These are phyloP conservation scores for Aspergillus sparsus DNA, from an alignment of 495 filamentous ascomycete species.

Conservation along the genomic window DNA sequence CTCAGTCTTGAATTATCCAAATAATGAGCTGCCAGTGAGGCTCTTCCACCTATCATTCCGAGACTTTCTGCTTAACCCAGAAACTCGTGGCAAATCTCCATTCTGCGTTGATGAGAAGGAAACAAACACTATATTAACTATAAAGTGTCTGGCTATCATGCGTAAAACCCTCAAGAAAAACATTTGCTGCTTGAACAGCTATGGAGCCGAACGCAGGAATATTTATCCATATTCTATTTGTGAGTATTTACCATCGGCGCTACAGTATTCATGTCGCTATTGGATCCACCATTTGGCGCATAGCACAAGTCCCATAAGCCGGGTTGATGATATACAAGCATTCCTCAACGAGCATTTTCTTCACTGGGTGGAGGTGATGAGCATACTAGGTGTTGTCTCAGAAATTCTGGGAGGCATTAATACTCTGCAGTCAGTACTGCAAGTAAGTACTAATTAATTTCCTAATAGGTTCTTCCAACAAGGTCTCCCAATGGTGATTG, in stretches of 20 bases:
- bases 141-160: constrained; percentile 35
- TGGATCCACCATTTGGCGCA: constrained; percentile 45
- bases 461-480: no score
- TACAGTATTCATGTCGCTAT: constrained; percentile 49
- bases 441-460: constrained; percentile 1
- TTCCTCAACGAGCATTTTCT: constrained; percentile 50
- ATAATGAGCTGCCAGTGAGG: constrained; percentile 20
- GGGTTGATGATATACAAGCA: constrained; percentile 22
- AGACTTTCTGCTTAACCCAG: constrained; percentile 29
- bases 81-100: constrained; percentile 10
- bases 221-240: constrained; percentile 26
- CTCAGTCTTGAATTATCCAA: constrained; percentile 30
- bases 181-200: constrained; percentile 38
- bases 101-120: constrained; percentile 35
- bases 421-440: background rate
- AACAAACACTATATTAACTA: constrained; percentile 1
- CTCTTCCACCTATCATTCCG: constrained; percentile 32
- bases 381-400: constrained; percentile 36
- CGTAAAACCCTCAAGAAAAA: constrained; percentile 30
- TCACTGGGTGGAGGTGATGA: constrained; percentile 47
- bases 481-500: no score
- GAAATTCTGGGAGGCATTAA: constrained; percentile 21
- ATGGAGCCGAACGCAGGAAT: constrained; percentile 24
- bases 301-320: constrained; percentile 24
- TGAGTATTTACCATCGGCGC: constrained; percentile 28